Evolutionary conservation across 768 basidiomycete genomes (phyloP), one percentile per base, ranked within the genome.

Genomic region (Mycena maculata): DNA sequence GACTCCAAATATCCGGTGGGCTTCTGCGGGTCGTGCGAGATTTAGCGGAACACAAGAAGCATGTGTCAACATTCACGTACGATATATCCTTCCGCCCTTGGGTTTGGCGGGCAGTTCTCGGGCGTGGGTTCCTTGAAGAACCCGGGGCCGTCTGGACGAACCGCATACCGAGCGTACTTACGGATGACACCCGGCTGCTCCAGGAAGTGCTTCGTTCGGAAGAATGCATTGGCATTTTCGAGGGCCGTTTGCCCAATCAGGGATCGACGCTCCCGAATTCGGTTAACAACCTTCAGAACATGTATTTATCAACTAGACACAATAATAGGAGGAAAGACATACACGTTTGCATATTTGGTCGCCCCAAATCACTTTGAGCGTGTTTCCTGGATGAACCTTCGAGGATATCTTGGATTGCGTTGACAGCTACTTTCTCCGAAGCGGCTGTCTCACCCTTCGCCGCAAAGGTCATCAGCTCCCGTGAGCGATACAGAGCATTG

Each of bases 111-210:
- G 53, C 33, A 38, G n/a, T 12, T 25, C 22, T 39, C 22, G 53
- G 53, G 53, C 12, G 53, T 39, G 25, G 53, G 53, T 18, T 38
- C 15, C 53, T 38, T 55, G 30, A 30, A 55, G 22, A 55, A 55
- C 4, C 31, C 53, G 20, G 53, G 10, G 25, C 53, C 53, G 22
- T 55, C 33, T 13, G 20, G 22, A 38, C 38, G 33, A 38, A 41
- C 33, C 16, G 53, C 53, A 39, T 55, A 55, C 13, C 27, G 22
- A 20, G 33, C 53, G 53, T 55, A 49, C 47, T 13, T 28, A 13
- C 27, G 22, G 25, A 49, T 49, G 47, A 22, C 47, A 16, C 15
- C n/a, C 15, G 18, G 42, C 15, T 44, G 18, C 15, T 44, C 22
- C 16, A 13, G 22, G 47, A 15, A 49, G 22, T 49, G 16, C 11